A percentile compares a stretch with the other conserved stretches of the same genome.
Conservation (phyloP, 139 green algal genomes). For the Picochlorum sp. region DNA sequence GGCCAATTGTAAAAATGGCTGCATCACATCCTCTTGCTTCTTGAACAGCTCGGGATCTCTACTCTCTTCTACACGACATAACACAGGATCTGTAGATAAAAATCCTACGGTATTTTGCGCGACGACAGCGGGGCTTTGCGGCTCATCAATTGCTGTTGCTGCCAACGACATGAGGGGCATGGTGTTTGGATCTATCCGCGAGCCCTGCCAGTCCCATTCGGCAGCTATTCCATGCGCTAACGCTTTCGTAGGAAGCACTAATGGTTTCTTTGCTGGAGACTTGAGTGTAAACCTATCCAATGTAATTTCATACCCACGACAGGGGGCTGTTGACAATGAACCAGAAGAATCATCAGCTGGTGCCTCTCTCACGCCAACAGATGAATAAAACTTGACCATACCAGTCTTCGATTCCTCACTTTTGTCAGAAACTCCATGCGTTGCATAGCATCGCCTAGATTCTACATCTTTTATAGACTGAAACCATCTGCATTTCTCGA, state of each 20-base stretch:
- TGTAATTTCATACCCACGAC: conserved; percentile 39
- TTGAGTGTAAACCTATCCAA: conserved; percentile 58
- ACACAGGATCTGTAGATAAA: conserved; percentile 72
- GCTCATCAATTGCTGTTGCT: conserved; percentile 85
- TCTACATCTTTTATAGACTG: too few species aligned
- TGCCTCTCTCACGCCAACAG: too few species aligned
- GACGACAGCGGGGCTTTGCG: conserved; percentile 48
- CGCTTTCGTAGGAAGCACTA: conserved; percentile 55
- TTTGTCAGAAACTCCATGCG: too few species aligned
- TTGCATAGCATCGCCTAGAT: too few species aligned
- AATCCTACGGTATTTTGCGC: conserved; percentile 74
- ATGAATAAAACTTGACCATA: too few species aligned
- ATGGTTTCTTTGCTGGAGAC: conserved; percentile 51
- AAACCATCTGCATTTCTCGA: too few species aligned
- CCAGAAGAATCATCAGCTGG: too few species aligned
- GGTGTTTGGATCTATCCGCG: conserved; percentile 60
- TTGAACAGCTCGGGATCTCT: conserved; percentile 8
- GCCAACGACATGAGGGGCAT: conserved; percentile 92
- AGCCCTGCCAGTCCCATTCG: conserved; percentile 87
- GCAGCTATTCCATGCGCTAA: conserved; percentile 79
- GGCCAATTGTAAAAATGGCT: conserved; percentile 59
- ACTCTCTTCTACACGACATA: conserved; percentile 48
- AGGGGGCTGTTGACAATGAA: too few species aligned
- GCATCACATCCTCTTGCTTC: conserved; percentile 34
- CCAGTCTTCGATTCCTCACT: too few species aligned